Conservation (phyloP, 2,329 filamentous ascomycete genomes). For the Diaporthe nobilis region DNA sequence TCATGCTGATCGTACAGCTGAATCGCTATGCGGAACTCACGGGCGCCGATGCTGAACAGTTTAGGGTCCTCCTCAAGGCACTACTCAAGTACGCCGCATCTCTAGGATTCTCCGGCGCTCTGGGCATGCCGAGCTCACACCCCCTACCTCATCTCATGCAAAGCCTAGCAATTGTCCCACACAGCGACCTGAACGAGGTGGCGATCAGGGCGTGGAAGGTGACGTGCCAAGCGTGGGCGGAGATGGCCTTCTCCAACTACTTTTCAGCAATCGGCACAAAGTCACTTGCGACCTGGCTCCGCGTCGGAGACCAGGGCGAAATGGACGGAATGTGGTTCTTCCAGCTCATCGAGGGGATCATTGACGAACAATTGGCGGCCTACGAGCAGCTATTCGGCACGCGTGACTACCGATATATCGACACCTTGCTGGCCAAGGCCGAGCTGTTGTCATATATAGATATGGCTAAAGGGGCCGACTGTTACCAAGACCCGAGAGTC, state of each 20-base stretch:
- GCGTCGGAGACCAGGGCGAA: conserved; percentile 3
- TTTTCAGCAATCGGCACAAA: background rate
- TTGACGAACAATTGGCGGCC: background rate
- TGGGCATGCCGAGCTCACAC: conserved; percentile 2
- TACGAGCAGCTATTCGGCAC: conserved; percentile 1
- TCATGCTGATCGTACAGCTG: conserved; percentile 30
- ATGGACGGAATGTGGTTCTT: conserved; percentile 31
- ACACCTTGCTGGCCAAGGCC: background rate
- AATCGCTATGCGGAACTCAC: background rate
- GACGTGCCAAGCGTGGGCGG: conserved; percentile 25
- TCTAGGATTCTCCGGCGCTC: background rate
- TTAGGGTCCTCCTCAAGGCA: conserved; percentile 25
- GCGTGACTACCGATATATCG: background rate
- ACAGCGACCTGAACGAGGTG: conserved; percentile 26
- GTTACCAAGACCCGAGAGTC: background rate
- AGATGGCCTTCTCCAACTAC: background rate
- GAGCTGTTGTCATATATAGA: conserved; percentile 6
- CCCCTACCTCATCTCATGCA: conserved; percentile 26
- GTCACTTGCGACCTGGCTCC: conserved; percentile 10
- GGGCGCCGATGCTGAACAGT: conserved; percentile 3
- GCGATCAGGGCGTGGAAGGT: conserved; percentile 32
- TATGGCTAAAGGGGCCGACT: background rate
- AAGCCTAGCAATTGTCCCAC: conserved; percentile 1
- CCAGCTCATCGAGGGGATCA: background rate
- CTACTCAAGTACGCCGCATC: conserved; percentile 21